A percentile compares a stretch with the other conserved stretches of the same genome.
phyloP scores from a whole-genome alignment of 2,329 filamentous ascomycete genomes.

The Talaromyces sp. region DNA sequence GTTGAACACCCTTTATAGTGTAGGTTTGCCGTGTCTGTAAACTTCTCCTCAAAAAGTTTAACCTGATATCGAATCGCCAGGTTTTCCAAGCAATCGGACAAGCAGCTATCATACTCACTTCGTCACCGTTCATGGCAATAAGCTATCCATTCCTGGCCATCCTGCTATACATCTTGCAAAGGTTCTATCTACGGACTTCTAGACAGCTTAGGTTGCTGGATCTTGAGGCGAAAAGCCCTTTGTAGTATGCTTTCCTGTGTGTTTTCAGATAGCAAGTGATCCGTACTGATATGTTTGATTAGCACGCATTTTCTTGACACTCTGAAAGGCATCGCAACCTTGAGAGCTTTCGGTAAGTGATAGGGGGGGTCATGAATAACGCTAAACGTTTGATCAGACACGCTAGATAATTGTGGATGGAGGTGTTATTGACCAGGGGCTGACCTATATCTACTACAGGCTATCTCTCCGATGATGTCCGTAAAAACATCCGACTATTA shows the following conservation, averaged over 20 bases:
- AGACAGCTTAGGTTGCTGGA: conserved; percentile 59
- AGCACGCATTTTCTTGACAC: conserved; percentile 29
- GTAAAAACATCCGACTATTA: conserved; percentile 49
- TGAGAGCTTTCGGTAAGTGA: conserved; percentile 50
- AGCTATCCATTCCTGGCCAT: conserved; percentile 16
- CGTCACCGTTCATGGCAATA: conserved; percentile 28
- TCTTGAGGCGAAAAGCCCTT: conserved; percentile 58
- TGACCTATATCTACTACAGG: neutral
- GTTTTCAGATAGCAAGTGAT: neutral
- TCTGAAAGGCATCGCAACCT: conserved; percentile 56
- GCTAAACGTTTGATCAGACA: neutral
- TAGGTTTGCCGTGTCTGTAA: neutral
- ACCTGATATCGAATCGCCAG: conserved; percentile 13
- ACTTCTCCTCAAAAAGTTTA: neutral
- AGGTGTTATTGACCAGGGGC: neutral
- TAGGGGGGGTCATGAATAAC: neutral
- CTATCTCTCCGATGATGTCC: conserved; percentile 2
- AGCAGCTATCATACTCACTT: conserved; percentile 24
- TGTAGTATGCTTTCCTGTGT: conserved; percentile 29
- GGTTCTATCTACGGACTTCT: conserved; percentile 58
- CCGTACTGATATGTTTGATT: neutral
- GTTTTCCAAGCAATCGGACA: conserved; percentile 25
- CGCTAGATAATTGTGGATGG: neutral
- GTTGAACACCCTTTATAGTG: conserved; percentile 30
- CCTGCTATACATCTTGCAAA: conserved; percentile 51